Percentiles rank a stretch among this genome's conserved stretches.
phyloP scores from a whole-genome alignment of 2,329 filamentous ascomycete species.

The Apiospora aurea region DNA sequence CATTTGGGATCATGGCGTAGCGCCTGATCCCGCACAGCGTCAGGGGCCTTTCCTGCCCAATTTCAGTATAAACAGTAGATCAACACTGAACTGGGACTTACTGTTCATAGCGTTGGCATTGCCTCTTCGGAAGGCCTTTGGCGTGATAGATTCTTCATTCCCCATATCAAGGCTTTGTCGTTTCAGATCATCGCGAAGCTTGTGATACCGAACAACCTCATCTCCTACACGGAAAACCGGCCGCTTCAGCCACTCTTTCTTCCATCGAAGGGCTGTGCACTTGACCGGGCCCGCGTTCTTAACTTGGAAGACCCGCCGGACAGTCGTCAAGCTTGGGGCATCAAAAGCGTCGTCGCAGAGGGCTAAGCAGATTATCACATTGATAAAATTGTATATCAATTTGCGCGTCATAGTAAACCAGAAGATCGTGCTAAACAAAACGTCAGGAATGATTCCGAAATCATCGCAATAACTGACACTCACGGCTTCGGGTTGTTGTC shows the following conservation, averaged over 20 bases:
- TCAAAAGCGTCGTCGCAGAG: slow-evolving; percentile 14
- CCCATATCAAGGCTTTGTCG: slow-evolving; percentile 36
- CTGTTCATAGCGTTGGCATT: slow-evolving; percentile 35
- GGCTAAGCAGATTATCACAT: slow-evolving; percentile 14
- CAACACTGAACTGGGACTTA: slow-evolving; percentile 28
- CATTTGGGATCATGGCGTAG: slow-evolving; percentile 40
- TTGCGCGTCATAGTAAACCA: slow-evolving; percentile 13
- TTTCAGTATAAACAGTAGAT: slow-evolving; percentile 23
- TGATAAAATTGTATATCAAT: slow-evolving; percentile 11
- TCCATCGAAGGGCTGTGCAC: slow-evolving; percentile 8
- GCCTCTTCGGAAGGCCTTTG: slow-evolving; percentile 32
- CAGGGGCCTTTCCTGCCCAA: slow-evolving; percentile 34
- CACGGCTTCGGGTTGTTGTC: slow-evolving; percentile 41
- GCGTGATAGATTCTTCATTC: slow-evolving; percentile 32
- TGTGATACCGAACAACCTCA: slow-evolving; percentile 37
- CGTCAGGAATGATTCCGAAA: slow-evolving; percentile 26
- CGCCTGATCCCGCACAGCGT: slow-evolving; percentile 40
- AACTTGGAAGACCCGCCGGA: slow-evolving; percentile 3
- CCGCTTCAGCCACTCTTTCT: slow-evolving; percentile 15
- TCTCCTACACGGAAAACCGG: slow-evolving; percentile 18
- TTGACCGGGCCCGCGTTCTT: slow-evolving; percentile 14
- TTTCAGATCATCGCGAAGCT: slow-evolving; percentile 38
- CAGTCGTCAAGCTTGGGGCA: neutral
- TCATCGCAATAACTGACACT: slow-evolving; percentile 15
- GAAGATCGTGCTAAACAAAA: slow-evolving; percentile 35